These are phyloP conservation scores for Ilyonectria destructans DNA, from an alignment of 2,329 filamentous ascomycete species.

Conservation along the genomic window DNA sequence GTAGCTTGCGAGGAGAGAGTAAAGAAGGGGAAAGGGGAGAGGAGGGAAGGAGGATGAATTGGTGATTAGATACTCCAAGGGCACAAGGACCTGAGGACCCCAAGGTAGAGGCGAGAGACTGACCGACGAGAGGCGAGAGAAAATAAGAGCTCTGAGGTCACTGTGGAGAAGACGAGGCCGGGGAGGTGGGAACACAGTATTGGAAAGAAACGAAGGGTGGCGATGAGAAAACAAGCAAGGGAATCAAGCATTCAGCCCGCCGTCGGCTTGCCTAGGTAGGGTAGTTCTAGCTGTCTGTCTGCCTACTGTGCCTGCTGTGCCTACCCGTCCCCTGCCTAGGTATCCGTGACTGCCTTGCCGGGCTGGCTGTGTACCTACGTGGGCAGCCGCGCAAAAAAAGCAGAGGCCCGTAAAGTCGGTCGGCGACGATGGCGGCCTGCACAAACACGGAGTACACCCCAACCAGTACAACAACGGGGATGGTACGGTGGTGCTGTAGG, in stretches of 20 bases:
- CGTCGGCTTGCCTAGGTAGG: too few species aligned
- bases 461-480: background rate
- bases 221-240: background rate
- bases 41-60: slow-evolving; percentile 23
- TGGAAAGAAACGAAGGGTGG: background rate
- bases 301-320: too few species aligned
- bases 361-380: too few species aligned
- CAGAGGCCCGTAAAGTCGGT: background rate
- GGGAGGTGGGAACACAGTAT: slow-evolving; percentile 1
- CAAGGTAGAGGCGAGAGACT: slow-evolving; percentile 1
- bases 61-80: slow-evolving; percentile 7
- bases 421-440: background rate
- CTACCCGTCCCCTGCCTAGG: too few species aligned
- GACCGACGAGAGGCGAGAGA: background rate
- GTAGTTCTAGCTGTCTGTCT: too few species aligned
- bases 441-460: background rate
- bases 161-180: slow-evolving; percentile 23
- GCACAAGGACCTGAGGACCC: too few species aligned
- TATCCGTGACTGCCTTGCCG: too few species aligned
- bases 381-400: background rate
- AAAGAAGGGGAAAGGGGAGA: slow-evolving; percentile 22
- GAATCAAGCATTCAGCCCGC: background rate
- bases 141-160: slow-evolving; percentile 32
- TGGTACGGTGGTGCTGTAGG: slow-evolving; percentile 6
- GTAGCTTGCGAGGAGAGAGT: background rate